Base-by-base conservation (phyloP, 257 asterid genomes). In the Gynochthodes officinalis region DNA sequence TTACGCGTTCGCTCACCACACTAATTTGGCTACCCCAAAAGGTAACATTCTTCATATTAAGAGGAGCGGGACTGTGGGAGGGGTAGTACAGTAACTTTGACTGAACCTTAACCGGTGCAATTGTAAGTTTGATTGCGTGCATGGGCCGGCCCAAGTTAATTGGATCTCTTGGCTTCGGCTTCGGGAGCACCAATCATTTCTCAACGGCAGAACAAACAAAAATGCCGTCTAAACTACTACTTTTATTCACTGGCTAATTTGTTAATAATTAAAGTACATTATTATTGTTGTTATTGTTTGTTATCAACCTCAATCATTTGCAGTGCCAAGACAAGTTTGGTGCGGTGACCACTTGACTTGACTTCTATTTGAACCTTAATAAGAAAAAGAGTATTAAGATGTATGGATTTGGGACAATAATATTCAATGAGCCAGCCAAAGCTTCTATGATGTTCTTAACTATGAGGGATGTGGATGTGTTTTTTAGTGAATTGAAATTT, bases 101-200 rank as follows among this genome's bases (percentile, higher is more conserved):
- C 67, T 54, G 8, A n/a, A n/a, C n/a, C n/a, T n/a, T n/a, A n/a
- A n/a, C n/a, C n/a, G 25, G 3, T 18, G 27, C 43, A 0, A 54
- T 16, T n/a, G n/a, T n/a, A n/a, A 44, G 59, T 70, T 35, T 18
- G 53, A 16, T 18, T n/a, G 42, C 12, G 14, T 37, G 35, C 16
- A 37, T 80, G 88, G 90, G 84, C 95, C 92, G 90, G 90, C 84
- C 89, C 89, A 81, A 79, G 70, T 49, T 64, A 64, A 76, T 80
- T 52, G 87, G 85, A 76, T 76, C 74, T 32, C 64, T 10, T 25
- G 49, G 49, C 46, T 40, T 73, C 57, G 52, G 43, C n/a, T 0
- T 15, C 62, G 54, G 68, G 77, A 59, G 71, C 58, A 63, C 80
- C 81, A 82, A 84, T 70, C 73, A 71, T 73, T 86, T 71, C 73